Base-by-base conservation (phyloP, 2,329 filamentous ascomycete species). In the Cladosporium sp. region DNA sequence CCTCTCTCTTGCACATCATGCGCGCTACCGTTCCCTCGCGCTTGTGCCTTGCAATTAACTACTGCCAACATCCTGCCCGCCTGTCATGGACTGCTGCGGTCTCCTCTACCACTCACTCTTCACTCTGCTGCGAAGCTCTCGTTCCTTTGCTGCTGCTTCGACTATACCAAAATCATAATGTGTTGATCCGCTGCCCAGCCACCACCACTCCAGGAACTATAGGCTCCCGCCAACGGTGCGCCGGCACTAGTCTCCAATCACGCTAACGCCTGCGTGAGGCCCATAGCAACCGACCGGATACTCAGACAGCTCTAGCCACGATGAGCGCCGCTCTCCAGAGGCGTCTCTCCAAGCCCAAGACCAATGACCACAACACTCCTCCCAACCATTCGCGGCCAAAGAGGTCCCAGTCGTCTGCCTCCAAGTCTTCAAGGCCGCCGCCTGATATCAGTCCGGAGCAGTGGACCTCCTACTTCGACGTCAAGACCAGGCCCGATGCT, bases 401-500 rank as follows among this genome's bases (percentile, higher is more conserved):
- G 49, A 30, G 61, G 26, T 57, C 61, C 18, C 26, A 26, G 26
- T 63, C 60, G n/a, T 63, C 60, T 7, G 49, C 60, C 6, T 64
- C 60, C 61, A 64, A 34, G 64, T 54, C 38, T 47, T 47, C 41
- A 21, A 47, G 41, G 41, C 32, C n/a, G 28, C 32, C n/a, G 28
- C 64, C 44, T 32, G 64, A 65, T 15, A 34, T 54, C 47, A 34
- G n/a, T n/a, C 21, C 38, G n/a, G 41, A 58, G 54, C 51, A 59
- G 52, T 51, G 62, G 47, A 59, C 63, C 3, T 69, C 67, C 4
- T 67, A 67, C 66, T 66, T 68, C 18, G 67, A 70, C 21, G 59
- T 69, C 59, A 62, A 62, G n/a, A 61, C 49, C 44, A 59, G 63
- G 12, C 60, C 61, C 18, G 60, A 70, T 57, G 66, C 55, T 6